Evolutionary conservation across 2,329 filamentous ascomycete species (phyloP).

Genomic region (Botrytis fabae): DNA sequence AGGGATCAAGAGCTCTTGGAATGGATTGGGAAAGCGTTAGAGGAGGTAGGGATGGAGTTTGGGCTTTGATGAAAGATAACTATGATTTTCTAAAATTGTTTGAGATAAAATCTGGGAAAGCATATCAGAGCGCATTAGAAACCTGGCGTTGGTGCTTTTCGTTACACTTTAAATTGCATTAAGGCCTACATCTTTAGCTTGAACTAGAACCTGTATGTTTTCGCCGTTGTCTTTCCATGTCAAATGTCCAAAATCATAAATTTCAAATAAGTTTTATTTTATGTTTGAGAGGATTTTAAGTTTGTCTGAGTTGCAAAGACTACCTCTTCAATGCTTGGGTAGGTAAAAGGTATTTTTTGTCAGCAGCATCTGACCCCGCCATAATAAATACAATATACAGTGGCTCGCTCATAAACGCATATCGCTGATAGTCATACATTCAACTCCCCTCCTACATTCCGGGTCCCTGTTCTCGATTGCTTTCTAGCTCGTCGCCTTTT

Average conservation of each 20-base stretch:
- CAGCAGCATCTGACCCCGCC: constrained; percentile 17
- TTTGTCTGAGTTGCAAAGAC: constrained; percentile 10
- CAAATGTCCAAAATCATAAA: not conserved
- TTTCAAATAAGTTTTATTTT: not conserved
- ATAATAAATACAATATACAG: constrained; percentile 17
- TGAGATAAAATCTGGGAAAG: constrained; percentile 13
- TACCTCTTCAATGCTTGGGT: constrained; percentile 10
- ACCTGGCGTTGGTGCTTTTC: constrained; percentile 2
- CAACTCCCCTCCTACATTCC: constrained; percentile 12
- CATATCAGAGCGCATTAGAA: not conserved
- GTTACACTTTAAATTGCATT: not conserved
- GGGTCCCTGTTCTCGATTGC: not conserved
- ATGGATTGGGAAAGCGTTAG: constrained; percentile 60
- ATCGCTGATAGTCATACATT: constrained; percentile 22
- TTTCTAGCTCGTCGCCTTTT: not conserved
- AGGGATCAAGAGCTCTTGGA: constrained; percentile 62
- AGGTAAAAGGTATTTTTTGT: constrained; percentile 12
- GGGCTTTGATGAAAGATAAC: constrained; percentile 33
- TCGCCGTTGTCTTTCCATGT: not conserved
- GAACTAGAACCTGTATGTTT: not conserved
- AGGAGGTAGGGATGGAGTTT: constrained; percentile 61
- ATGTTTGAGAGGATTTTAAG: not conserved
- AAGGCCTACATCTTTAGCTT: not conserved
- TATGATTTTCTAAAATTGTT: constrained; percentile 1
- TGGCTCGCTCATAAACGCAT: constrained; percentile 14